Evolutionary conservation across 495 filamentous ascomycete genomes (phyloP), one percentile per base, ranked within the genome.

Genomic region (Podospora didyma): DNA sequence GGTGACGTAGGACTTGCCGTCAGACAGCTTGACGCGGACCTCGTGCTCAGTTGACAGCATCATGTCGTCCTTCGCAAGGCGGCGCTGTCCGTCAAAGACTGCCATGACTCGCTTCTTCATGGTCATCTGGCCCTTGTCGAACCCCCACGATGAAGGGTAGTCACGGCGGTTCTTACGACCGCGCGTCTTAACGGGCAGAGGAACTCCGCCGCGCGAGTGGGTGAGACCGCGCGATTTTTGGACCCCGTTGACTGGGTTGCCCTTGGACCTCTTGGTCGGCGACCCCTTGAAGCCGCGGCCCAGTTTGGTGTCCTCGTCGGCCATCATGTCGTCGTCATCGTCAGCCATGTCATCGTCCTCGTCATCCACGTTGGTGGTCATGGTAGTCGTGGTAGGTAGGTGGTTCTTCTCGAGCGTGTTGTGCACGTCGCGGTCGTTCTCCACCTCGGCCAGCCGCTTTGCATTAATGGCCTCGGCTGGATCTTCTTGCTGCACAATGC

Each of bases 1-100:
- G 11, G 94, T 97, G 47, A 96, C 84, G 65, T 95, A 97, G 6
- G 82, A 80, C 42, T 84, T 85, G 58, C 84, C 85, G 58, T 83
- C 82, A 24, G 78, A 80, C 19, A 96, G 83, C 71, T 81, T 84
- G 67, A 96, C 73, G 62, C 92, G 90, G 50, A 97, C 91, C 73
- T 99, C 95, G 62, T 92, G 94, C 62, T 96, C 90, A 22, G 88
- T 89, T 63, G 90, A 89, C 41, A 99, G 86, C 91, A 96, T 94
- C 94, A 97, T 96, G 77, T 97, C 95, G 69, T 99, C 95, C 76
- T 97, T 97, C 81, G 88, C 93, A 56, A 99, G 79, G 7, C 92
- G 84, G 51, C 92, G 82, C 12, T 80, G 82, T 2, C 95, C 95
- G 64, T 97, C 92, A 60, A 95, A 99, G 17, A 96, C 90, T 61